phyloP scores from a whole-genome alignment of 495 filamentous ascomycete species.

The Cenococcum geophilum region DNA sequence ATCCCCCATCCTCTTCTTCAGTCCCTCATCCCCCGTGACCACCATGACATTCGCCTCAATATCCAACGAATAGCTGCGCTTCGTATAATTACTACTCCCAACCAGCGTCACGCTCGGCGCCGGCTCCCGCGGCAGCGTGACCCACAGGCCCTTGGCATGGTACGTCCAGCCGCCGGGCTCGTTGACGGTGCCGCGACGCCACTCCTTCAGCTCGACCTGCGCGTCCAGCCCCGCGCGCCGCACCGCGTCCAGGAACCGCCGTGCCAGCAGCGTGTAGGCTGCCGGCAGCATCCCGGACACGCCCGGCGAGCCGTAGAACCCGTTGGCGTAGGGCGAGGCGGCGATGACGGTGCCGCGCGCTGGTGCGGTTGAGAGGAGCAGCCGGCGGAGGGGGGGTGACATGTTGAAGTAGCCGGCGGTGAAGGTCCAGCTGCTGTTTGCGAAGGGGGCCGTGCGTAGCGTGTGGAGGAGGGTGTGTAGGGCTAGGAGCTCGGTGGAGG shows the following conservation, averaged over 20 bases:
- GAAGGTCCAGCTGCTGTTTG: slow-evolving; percentile 78
- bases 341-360: slow-evolving; percentile 74
- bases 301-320: slow-evolving; percentile 85
- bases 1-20: slow-evolving; percentile 66
- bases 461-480: slow-evolving; percentile 65
- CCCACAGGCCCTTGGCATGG: slow-evolving; percentile 95
- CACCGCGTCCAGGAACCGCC: slow-evolving; percentile 70
- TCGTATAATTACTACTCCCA: slow-evolving; percentile 93
- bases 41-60: slow-evolving; percentile 81
- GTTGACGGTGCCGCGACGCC: slow-evolving; percentile 74
- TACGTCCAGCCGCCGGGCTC: slow-evolving; percentile 90
- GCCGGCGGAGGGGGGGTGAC: slow-evolving; percentile 66
- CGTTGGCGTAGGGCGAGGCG: slow-evolving; percentile 91
- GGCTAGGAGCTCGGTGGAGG: slow-evolving; percentile 81
- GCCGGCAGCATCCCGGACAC: slow-evolving; percentile 83
- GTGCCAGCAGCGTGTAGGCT: slow-evolving; percentile 82
- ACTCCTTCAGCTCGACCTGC: slow-evolving; percentile 74
- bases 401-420: slow-evolving; percentile 99
- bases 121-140: slow-evolving; percentile 52
- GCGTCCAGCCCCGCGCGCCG: slow-evolving; percentile 52
- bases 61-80: slow-evolving; percentile 84
- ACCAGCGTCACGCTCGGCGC: slow-evolving; percentile 73
- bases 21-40: slow-evolving; percentile 65
- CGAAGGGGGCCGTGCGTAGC: slow-evolving; percentile 54
- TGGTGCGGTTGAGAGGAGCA: slow-evolving; percentile 66